Evolutionary conservation across 805 yeast species (phyloP), one percentile per base, ranked within the genome.

Genomic region (Ogataea nonfermentans): DNA sequence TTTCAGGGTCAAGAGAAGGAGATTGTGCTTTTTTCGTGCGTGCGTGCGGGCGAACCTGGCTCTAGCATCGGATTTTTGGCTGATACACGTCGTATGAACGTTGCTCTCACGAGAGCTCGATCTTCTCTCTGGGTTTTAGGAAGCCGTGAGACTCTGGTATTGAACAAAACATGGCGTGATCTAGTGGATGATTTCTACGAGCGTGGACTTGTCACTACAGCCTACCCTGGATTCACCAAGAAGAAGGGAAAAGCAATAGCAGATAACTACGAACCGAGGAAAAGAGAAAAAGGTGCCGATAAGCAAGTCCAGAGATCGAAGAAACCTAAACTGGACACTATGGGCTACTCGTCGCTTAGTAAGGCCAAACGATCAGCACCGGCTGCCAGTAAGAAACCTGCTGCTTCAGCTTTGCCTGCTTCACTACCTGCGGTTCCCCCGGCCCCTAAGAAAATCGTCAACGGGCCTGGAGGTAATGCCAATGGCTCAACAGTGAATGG

Each of bases 1-100:
- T 93, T 90, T 59, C 99, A 89, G 67, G 97, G 96, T 48, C 98
- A 93, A 62, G 99, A 93, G 58, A 93, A 91, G 61, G 97, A 91
- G 47, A 78, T 93, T 32, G 87, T 93, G 46, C 76, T 93, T 34
- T 82, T 93, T 71, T 89, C 98, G 0, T 91, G 98, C 76, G 99
- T 93, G 4, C 76, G 99, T 53, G 96, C 98, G 0, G 69, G 73
- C 45, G 83, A 79, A 33, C 68, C 74, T 10, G 75, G 72, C 7
- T 66, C 73, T 16, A 73, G 79, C 32, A 87, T 91, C 43, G 99
- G 98, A 12, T 93, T 93, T 64, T 72, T 93, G 59, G 81, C 84
- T 32, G 99, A 93, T 63, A 74, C 81, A 26, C 75, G 99, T 48
- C 85, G 99, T 68, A 87, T 93, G 96, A 93, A 93, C 62, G 99